Conservation (phyloP, 208 protist genomes). For the Acanthamoeba lugdunensis region DNA sequence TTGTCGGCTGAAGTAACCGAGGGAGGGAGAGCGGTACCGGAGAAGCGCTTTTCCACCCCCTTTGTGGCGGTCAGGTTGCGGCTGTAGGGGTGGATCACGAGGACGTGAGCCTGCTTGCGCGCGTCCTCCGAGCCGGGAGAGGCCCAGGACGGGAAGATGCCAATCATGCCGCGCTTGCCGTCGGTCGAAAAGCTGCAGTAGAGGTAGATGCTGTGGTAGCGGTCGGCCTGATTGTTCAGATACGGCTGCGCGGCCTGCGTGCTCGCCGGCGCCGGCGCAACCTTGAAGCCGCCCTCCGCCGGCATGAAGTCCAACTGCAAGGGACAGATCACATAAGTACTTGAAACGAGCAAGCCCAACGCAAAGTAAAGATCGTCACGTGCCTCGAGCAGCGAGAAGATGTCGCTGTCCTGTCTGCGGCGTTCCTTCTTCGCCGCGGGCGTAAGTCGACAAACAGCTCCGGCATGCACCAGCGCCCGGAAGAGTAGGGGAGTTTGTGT, state of each 20-base stretch:
- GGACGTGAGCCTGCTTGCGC: constrained; percentile 31
- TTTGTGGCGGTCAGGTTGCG: constrained; percentile 8
- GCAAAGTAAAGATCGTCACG: neutral
- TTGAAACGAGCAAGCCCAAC: neutral
- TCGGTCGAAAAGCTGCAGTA: constrained; percentile 72
- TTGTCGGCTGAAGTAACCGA: neutral
- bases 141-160: constrained; percentile 70
- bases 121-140: neutral
- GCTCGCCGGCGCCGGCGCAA: neutral
- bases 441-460: neutral
- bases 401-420: constrained; percentile 23
- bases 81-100: constrained; percentile 40
- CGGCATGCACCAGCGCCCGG: constrained; percentile 54
- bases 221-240: constrained; percentile 36
- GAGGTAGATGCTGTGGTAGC: constrained; percentile 59
- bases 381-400: constrained; percentile 60
- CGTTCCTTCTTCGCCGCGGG: neutral
- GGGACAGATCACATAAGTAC: neutral
- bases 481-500: constrained; percentile 51
- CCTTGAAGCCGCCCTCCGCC: constrained; percentile 8
- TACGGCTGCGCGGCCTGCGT: neutral
- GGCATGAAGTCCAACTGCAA: constrained; percentile 57
- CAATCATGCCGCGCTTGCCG: constrained; percentile 59
- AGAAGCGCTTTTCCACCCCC: constrained; percentile 54
- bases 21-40: neutral